Percentiles rank a stretch among this genome's conserved stretches.
Evolutionary conservation across 2,329 filamentous ascomycete species (phyloP).

Genomic region (Exophiala oligosperma): DNA sequence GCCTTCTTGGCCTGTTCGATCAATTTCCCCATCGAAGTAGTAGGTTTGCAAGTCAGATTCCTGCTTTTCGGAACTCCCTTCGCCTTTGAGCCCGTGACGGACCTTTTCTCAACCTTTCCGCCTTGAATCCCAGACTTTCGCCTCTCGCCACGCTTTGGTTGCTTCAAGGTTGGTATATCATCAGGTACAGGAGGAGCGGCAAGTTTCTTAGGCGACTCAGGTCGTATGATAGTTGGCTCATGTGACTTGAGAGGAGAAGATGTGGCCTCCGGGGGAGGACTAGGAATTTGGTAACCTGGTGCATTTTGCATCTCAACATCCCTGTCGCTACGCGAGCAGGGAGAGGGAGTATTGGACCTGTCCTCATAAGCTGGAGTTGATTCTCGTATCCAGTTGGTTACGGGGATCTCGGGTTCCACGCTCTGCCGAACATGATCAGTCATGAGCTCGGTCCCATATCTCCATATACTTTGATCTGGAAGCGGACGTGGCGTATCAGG

Average conservation of each 20-base stretch:
- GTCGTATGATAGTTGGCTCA: neutral
- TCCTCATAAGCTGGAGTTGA: constrained; percentile 23
- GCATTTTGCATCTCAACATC: constrained; percentile 18
- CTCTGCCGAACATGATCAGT: constrained; percentile 18
- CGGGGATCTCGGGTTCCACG: constrained; percentile 19
- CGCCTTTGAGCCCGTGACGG: constrained; percentile 14
- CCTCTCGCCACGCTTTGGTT: constrained; percentile 19
- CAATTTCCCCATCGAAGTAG: constrained; percentile 11
- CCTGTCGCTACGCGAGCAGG: constrained; percentile 11
- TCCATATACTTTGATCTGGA: neutral
- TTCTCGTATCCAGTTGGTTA: constrained; percentile 13
- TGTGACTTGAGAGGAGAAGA: neutral
- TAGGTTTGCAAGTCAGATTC: constrained; percentile 19
- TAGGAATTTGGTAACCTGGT: neutral
- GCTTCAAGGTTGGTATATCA: constrained; percentile 7
- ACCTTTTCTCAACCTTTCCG: constrained; percentile 20
- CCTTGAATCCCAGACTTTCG: constrained; percentile 20
- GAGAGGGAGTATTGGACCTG: constrained; percentile 23
- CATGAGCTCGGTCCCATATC: constrained; percentile 8
- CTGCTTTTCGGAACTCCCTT: constrained; percentile 14
- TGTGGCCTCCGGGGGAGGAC: neutral
- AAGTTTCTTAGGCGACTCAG: constrained; percentile 1
- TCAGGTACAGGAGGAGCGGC: constrained; percentile 14
- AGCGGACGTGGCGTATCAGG: constrained; percentile 16
- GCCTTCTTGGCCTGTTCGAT: constrained; percentile 15